Evolutionary conservation across 2,329 filamentous ascomycete species (phyloP), one percentile per base, ranked within the genome.

Genomic region (Colletotrichum sojae): DNA sequence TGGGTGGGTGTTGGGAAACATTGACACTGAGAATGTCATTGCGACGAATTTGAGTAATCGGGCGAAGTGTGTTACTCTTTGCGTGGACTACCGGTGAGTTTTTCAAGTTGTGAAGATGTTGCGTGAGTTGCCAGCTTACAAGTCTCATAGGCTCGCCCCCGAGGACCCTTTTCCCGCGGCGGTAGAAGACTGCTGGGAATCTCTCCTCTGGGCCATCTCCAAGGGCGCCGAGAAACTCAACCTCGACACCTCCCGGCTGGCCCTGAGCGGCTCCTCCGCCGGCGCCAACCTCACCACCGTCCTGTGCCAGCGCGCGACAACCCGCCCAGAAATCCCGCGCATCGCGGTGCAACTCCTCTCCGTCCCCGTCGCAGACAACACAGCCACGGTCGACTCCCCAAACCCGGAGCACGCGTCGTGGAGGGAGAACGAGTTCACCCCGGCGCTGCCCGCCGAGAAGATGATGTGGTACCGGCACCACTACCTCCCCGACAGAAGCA

Each of bases 401-500:
- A 73, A 63, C 36, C 86, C 67, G 16, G 74, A 69, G 54, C 86
- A 81, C 64, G 73, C 76, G 1, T 84, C 85, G 3, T 90, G 85
- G 81, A 79, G 76, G 16, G 81, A 83, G 52, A 87, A 86, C 73
- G 79, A 88, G 72, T 79, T 83, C 73, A 82, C 83, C 0, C 83
- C 86, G 0, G 85, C 86, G 0, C 79, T 89, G 2, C 84, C 87
- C 0, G 85, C 86, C 0, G 78, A 78, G 3, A 89, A 89, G 76
- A 90, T 90, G 88, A 74, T 87, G 56, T 90, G 88, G 88, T 90
- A 88, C 73, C 81, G 88, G n/a, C 74, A 82, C 18, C 85, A 88
- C 74, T 90, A 89, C 76, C 80, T 90, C 2, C 86, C 87, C 0
- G 77, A 85, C 49, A 64, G 79, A 25, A 74, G 73, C 2, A 81